These are phyloP conservation scores for Eucalyptus marginata DNA, from an alignment of 345 rosid species.

Conservation along the genomic window DNA sequence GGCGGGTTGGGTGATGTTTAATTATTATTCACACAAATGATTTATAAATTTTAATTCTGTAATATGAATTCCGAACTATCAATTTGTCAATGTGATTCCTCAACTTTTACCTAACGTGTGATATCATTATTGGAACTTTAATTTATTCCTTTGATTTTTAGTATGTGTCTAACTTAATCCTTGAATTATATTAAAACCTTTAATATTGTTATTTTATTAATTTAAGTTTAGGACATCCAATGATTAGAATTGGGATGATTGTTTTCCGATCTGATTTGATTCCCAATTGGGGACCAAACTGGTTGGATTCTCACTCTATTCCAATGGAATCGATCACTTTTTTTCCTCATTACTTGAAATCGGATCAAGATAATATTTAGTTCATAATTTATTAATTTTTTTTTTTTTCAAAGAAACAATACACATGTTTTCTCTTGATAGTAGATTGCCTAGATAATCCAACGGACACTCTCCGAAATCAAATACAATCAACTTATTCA, in stretches of 20 bases:
- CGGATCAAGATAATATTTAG: no score
- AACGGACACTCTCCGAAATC: accelerated
- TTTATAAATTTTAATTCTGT: accelerated
- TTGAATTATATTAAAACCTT: accelerated
- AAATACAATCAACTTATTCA: accelerated
- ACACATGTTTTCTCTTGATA: no score
- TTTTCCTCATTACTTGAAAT: no score
- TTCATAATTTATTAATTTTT: no score
- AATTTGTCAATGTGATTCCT: accelerated
- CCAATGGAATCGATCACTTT: accelerated
- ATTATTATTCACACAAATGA: background rate
- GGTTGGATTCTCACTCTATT: accelerated
- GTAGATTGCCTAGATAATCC: accelerated
- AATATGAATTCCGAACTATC: no score
- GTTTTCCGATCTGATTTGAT: accelerated
- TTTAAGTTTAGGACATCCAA: accelerated
- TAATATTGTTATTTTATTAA: accelerated
- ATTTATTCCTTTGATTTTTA: accelerated
- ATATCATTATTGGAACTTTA: accelerated
- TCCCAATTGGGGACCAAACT: accelerated
- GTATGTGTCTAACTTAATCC: accelerated
- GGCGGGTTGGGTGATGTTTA: background rate
- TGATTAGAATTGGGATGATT: accelerated
- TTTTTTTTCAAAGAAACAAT: no score
- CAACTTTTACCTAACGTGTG: accelerated